Conservation (phyloP, 192 early-diverging fungal genomes). For the Backusella luteola region DNA sequence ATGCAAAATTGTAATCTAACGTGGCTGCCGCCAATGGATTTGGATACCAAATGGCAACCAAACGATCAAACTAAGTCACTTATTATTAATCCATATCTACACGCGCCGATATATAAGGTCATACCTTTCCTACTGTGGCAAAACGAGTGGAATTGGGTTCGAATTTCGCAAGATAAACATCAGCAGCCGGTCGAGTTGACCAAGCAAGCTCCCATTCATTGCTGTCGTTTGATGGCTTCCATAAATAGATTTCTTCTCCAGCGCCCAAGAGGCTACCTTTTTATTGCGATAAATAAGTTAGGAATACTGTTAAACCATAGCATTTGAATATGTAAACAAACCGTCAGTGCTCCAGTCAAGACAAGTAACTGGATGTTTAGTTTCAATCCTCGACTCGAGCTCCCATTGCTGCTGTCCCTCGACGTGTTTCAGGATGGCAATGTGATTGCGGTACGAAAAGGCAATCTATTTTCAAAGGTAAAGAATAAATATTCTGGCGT, state of each 20-base stretch:
- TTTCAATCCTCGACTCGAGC: not conserved
- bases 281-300: not conserved
- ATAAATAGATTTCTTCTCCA: conserved; percentile 20
- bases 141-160: conserved; percentile 60
- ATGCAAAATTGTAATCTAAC: conserved; percentile 49
- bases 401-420: conserved; percentile 16
- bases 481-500: not conserved
- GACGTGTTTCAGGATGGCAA: conserved; percentile 2
- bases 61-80: conserved; percentile 51
- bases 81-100: not conserved
- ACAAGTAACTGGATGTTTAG: not conserved
- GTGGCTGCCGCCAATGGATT: not conserved
- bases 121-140: conserved; percentile 62
- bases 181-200: conserved; percentile 28
- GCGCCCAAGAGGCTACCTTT: conserved; percentile 21
- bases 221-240: not conserved
- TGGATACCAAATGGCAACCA: conserved; percentile 66
- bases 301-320: not conserved
- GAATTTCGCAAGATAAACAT: conserved; percentile 50
- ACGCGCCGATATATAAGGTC: not conserved
- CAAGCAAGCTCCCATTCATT: conserved; percentile 8
- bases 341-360: conserved; percentile 24
- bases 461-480: not conserved
- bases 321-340: not conserved
- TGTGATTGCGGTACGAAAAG: conserved; percentile 10